A percentile compares a stretch with the other conserved stretches of the same genome.
Conservation (phyloP, 164 flowering plant genomes). For the Berberis vulgaris region DNA sequence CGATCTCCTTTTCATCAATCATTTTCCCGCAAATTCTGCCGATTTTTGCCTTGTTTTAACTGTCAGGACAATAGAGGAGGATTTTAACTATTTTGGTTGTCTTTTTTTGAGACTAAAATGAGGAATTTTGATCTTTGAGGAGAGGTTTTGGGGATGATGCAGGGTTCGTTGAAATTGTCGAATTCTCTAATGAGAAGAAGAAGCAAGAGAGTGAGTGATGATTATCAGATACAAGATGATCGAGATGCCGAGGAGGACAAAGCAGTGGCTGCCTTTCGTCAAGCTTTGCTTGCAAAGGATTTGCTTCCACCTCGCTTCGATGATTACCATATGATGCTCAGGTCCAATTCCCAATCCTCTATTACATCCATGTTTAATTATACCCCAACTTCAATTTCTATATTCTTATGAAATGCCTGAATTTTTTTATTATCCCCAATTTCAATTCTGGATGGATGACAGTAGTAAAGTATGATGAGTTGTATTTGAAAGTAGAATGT, state of each 20-base stretch:
- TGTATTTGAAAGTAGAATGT: neutral
- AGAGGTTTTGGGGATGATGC: constrained; percentile 35
- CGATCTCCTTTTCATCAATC: too few relatives aligned
- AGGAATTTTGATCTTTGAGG: too few relatives aligned
- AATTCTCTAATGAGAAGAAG: constrained; percentile 39
- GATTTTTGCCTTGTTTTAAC: too few relatives aligned
- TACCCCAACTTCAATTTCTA: neutral
- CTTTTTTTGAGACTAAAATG: too few relatives aligned
- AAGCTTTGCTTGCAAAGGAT: constrained; percentile 41
- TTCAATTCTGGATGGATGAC: neutral
- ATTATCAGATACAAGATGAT: constrained; percentile 48
- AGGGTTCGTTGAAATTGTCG: constrained; percentile 46
- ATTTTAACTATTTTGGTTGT: too few relatives aligned
- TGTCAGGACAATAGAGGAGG: too few relatives aligned
- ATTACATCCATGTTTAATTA: neutral
- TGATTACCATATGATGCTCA: constrained; percentile 73
- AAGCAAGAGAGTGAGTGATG: constrained; percentile 42
- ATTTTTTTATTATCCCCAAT: neutral
- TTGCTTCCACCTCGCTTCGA: constrained; percentile 59
- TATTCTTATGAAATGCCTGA: neutral
- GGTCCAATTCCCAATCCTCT: constrained; percentile 17
- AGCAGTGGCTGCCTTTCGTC: constrained; percentile 52
- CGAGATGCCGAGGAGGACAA: constrained; percentile 67
- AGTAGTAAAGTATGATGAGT: neutral
- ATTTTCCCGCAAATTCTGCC: too few relatives aligned